These are phyloP conservation scores for Poa pratensis DNA, from an alignment of 176 grass and related monocot genomes.

Conservation along the genomic window DNA sequence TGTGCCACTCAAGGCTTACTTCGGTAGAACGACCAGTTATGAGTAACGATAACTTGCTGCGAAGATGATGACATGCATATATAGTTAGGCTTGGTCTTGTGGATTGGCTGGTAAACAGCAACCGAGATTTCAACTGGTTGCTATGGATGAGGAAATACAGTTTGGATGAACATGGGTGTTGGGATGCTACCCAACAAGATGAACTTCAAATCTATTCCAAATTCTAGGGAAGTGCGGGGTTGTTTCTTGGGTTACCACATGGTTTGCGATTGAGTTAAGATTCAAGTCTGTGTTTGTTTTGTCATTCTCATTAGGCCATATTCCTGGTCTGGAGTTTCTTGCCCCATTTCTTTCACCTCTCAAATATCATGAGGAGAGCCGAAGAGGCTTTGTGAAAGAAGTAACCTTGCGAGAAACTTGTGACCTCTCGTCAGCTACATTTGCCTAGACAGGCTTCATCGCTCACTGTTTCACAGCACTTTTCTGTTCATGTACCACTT, in stretches of 20 bases:
- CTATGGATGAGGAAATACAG: constrained; percentile 33
- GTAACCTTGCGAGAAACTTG: no score
- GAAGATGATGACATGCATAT: constrained; percentile 39
- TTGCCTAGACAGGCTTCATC: not conserved
- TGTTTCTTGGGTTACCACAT: not conserved
- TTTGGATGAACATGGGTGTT: constrained; percentile 10
- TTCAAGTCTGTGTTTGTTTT: not conserved
- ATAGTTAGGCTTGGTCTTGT: not conserved
- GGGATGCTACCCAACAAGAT: not conserved
- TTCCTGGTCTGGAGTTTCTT: not conserved
- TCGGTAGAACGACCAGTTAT: constrained; percentile 5
- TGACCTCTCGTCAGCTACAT: no score
- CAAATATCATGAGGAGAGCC: no score
- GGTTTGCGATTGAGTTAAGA: not conserved
- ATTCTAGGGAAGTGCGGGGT: not conserved
- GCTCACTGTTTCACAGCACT: not conserved
- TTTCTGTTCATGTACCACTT: no score
- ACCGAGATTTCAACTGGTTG: constrained; percentile 42
- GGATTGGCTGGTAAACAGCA: constrained; percentile 20
- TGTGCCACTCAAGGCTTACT: constrained; percentile 21
- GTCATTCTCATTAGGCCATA: not conserved
- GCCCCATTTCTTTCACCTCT: no score
- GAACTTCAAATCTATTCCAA: constrained; percentile 13
- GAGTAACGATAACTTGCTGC: constrained; percentile 20
- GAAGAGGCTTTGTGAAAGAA: no score